Evolutionary conservation across 179 eudicot species (phyloP), one percentile per base, ranked within the genome.

Genomic region (Beta lomatogona): DNA sequence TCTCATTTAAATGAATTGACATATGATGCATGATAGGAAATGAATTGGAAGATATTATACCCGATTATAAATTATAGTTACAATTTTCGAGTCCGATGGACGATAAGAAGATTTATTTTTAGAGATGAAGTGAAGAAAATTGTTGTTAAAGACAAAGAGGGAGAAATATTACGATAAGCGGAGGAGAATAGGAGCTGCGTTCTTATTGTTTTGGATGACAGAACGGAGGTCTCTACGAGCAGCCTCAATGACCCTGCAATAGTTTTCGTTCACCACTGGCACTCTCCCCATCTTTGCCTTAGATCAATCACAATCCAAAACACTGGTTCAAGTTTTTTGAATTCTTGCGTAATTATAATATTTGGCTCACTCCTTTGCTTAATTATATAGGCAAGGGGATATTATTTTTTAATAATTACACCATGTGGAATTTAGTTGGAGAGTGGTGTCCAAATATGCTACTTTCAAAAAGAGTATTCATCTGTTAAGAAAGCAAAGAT

Each of bases 171-270:
- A 90, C 94, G 94, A 89, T 75, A 91, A 84, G 25, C 94, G 94
- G 68, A 90, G 92, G 86, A 91, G 83, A 65, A 90, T 82, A 48
- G 94, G 92, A 28, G 91, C 91, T 10, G 90, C 75, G 57, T 86
- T 44, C 48, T 82, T 81, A 63, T 90, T 87, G 85, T 71, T 77
- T 53, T 87, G 86, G 68, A 88, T 83, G 85, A 91, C 88, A 83
- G 94, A 86, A 67, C 90, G 46, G 58, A 91, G 89, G 60, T 90
- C 91, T 63, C 88, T 69, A 41, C 92, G 89, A 59, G 88, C 90
- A 48, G 65, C 83, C 53, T 91, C 89, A 9, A 90, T 76, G 55
- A 89, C 91, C 80, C 83, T 84, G 73, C 75, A 21, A 71, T 89
- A 89, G 71, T 82, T 82, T 13, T 82, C 80, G 44, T 85, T 86